A percentile compares a stretch with the other conserved stretches of the same genome.
phyloP scores from a whole-genome alignment of 164 flowering plant genomes.

The Vitis labrusca region DNA sequence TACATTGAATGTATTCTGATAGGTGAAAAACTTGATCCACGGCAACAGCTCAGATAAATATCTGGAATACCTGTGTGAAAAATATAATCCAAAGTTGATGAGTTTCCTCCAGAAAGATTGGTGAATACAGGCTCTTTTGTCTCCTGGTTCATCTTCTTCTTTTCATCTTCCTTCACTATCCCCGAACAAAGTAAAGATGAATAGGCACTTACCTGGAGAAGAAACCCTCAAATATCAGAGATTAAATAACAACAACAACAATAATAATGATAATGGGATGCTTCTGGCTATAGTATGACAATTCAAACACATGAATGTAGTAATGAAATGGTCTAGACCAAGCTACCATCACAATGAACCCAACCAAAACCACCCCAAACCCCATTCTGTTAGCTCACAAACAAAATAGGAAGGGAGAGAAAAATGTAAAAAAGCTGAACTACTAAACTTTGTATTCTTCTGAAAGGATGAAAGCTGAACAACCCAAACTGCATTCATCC shows the following conservation, averaged over 20 bases:
- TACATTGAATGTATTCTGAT: background rate
- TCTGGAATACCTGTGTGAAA: slow-evolving; percentile 40
- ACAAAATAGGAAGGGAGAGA: background rate
- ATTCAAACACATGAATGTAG: background rate
- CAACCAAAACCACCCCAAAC: no score
- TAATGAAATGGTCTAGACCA: background rate
- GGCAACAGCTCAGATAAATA: background rate
- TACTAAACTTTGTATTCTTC: background rate
- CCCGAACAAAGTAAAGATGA: slow-evolving; percentile 16
- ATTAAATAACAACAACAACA: background rate
- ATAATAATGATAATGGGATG: background rate
- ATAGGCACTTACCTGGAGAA: slow-evolving; percentile 51
- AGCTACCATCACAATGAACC: no score
- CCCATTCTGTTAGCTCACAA: background rate
- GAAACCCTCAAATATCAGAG: slow-evolving; percentile 6
- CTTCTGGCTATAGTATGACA: background rate
- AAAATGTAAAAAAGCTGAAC: background rate
- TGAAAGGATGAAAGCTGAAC: background rate
- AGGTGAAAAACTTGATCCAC: background rate
- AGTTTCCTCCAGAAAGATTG: slow-evolving; percentile 7
- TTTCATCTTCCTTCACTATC: slow-evolving; percentile 6
- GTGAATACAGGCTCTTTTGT: slow-evolving; percentile 42
- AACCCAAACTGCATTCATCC: background rate
- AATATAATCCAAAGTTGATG: slow-evolving; percentile 44
- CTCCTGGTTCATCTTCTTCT: slow-evolving; percentile 11